Conservation (phyloP, 164 flowering plant species). For the Annona cherimola region DNA sequence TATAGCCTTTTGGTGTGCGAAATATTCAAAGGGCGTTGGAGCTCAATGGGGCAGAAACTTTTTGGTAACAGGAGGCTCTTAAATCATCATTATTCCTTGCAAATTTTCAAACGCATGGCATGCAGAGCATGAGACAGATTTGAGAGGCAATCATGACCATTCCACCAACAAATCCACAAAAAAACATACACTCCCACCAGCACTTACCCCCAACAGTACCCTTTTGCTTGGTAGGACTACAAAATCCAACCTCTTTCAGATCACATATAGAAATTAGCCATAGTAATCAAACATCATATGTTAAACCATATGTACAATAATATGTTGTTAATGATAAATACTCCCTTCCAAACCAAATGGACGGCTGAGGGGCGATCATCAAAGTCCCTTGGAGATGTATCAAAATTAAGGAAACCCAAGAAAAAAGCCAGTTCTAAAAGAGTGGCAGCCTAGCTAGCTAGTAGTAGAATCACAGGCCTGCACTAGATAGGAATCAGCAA, state of each 20-base stretch:
- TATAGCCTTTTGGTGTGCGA: too few relatives aligned
- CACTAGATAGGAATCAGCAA: too few relatives aligned
- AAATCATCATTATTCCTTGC: too few relatives aligned
- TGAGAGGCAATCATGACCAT: neutral
- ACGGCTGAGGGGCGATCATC: neutral
- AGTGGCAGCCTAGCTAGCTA: neutral
- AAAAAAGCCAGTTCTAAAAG: neutral
- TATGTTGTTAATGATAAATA: conserved; percentile 5
- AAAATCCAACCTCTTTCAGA: neutral
- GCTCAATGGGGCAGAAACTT: too few relatives aligned
- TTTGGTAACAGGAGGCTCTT: neutral
- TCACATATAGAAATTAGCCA: neutral
- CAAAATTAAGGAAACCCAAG: neutral
- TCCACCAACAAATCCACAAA: neutral
- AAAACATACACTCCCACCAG: neutral
- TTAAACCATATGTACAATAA: conserved; percentile 6
- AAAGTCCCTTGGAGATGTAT: neutral
- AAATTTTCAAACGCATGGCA: neutral
- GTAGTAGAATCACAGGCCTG: neutral
- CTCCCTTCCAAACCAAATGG: conserved; percentile 6
- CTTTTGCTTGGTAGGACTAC: neutral
- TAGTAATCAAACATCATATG: conserved; percentile 1
- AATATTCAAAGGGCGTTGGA: too few relatives aligned
- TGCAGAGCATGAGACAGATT: neutral
- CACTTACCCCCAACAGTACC: neutral